phyloP scores from a whole-genome alignment of 805 yeast species.

The Starmerella stigmatis region DNA sequence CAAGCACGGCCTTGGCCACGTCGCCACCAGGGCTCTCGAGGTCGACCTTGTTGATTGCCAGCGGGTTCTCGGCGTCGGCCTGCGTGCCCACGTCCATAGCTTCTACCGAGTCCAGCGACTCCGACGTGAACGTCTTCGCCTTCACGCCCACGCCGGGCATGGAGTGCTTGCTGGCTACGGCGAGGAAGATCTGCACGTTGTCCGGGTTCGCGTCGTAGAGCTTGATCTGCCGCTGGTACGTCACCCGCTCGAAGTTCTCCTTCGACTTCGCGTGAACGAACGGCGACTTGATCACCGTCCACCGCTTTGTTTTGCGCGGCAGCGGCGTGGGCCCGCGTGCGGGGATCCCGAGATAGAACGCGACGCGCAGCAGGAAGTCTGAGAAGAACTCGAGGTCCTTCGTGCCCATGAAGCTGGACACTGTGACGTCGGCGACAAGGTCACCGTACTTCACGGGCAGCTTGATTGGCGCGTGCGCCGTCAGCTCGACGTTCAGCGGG shows the following conservation, averaged over 20 bases:
- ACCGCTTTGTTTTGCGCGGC: constrained; percentile 66
- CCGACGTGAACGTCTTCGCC: constrained; percentile 52
- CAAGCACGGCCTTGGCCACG: constrained; percentile 57
- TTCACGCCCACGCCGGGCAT: constrained; percentile 75
- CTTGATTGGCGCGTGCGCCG: constrained; percentile 69
- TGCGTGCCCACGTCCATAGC: constrained; percentile 22
- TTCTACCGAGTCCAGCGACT: constrained; percentile 37
- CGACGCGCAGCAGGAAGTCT: constrained; percentile 83
- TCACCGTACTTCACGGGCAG: constrained; percentile 60
- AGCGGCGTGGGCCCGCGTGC: constrained; percentile 60
- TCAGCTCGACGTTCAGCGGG: constrained; percentile 77
- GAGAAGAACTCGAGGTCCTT: constrained; percentile 62
- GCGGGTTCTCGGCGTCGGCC: constrained; percentile 22
- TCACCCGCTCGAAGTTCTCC: constrained; percentile 84
- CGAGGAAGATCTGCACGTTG: constrained; percentile 68
- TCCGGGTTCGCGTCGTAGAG: constrained; percentile 83
- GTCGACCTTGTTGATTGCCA: constrained; percentile 26
- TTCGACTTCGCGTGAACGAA: constrained; percentile 90
- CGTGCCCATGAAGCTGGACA: constrained; percentile 56
- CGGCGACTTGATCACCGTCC: constrained; percentile 90
- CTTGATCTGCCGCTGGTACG: constrained; percentile 60
- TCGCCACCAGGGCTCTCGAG: constrained; percentile 34
- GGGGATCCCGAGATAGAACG: constrained; percentile 82
- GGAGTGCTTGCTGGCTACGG: constrained; percentile 65
- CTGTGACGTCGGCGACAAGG: constrained; percentile 62